Evolutionary conservation across 192 early-diverging fungal species (phyloP).

Genomic region (Allomyces javanicus): DNA sequence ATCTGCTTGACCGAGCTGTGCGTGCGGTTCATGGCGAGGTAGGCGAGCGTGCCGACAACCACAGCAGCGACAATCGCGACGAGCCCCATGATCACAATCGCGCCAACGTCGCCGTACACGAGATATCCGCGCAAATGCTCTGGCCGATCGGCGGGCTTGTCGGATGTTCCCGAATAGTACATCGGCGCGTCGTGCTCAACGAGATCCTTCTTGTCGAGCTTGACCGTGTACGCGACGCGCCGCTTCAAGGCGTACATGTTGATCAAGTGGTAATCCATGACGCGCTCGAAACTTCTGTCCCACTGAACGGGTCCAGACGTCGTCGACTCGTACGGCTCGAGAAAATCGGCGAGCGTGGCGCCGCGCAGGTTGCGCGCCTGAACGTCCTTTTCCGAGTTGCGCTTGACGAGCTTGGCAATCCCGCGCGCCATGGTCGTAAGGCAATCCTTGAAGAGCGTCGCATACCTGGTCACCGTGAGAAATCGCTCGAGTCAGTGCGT

Average conservation of each 20-base stretch:
- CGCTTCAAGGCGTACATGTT: too few species aligned
- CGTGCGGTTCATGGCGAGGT: not conserved
- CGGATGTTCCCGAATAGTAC: not conserved
- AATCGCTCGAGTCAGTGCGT: too few species aligned
- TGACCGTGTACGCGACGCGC: not conserved
- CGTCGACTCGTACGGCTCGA: too few species aligned
- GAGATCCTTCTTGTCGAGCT: not conserved
- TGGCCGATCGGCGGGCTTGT: too few species aligned
- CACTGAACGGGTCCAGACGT: too few species aligned
- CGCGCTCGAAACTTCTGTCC: too few species aligned
- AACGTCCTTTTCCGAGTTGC: not conserved
- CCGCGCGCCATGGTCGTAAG: too few species aligned
- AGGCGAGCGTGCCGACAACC: not conserved
- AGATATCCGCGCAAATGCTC: not conserved
- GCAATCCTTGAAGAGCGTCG: not conserved
- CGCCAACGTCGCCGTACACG: not conserved
- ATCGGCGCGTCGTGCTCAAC: too few species aligned
- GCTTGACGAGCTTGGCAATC: not conserved
- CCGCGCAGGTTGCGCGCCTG: too few species aligned
- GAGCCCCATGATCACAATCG: not conserved
- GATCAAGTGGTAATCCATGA: too few species aligned
- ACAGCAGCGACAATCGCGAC: not conserved
- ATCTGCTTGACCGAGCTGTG: not conserved
- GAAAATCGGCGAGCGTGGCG: too few species aligned
- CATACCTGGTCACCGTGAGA: not conserved